Evolutionary conservation across 192 early-diverging fungal species (phyloP).

Genomic region (Coemansia sp.): DNA sequence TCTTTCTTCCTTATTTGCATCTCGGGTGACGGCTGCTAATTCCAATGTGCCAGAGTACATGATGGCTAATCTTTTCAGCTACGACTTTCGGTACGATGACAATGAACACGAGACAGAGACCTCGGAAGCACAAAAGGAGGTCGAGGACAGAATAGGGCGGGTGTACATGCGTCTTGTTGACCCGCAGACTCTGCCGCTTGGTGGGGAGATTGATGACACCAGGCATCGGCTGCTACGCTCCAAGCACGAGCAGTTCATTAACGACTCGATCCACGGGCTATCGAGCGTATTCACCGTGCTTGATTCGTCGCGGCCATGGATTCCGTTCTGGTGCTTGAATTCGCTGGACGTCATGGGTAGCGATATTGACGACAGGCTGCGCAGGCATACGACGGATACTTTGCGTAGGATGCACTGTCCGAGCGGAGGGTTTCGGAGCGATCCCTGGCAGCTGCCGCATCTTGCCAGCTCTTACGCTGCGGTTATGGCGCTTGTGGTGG

Average conservation of each 20-base stretch:
- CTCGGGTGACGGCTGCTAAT: background rate
- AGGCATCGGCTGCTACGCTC: slow-evolving; percentile 53
- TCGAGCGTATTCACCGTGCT: slow-evolving; percentile 61
- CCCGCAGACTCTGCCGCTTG: slow-evolving; percentile 14
- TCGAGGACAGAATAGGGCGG: slow-evolving; percentile 48
- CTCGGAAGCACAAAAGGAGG: slow-evolving; percentile 32
- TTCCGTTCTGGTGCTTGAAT: slow-evolving; percentile 89
- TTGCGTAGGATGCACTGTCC: slow-evolving; percentile 65
- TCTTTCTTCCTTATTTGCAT: background rate
- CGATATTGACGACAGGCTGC: slow-evolving; percentile 53
- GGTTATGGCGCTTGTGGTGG: slow-evolving; percentile 73
- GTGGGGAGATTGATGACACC: slow-evolving; percentile 35
- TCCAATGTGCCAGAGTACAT: background rate
- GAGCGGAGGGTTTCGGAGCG: slow-evolving; percentile 82
- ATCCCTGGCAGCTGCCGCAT: slow-evolving; percentile 82
- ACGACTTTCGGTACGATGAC: slow-evolving; percentile 51
- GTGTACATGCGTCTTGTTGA: slow-evolving; percentile 21
- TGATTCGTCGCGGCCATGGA: slow-evolving; percentile 90
- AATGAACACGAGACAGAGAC: slow-evolving; percentile 48
- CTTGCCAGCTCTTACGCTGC: slow-evolving; percentile 89
- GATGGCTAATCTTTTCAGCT: slow-evolving; percentile 41
- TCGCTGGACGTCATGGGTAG: slow-evolving; percentile 74
- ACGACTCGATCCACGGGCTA: slow-evolving; percentile 54
- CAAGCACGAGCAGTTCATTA: slow-evolving; percentile 63
- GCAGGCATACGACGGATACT: slow-evolving; percentile 55